Percentiles rank a stretch among this genome's conserved stretches.
These are phyloP conservation scores for Fonsecaea pedrosoi DNA, from an alignment of 2,329 filamentous ascomycete species.

Conservation along the genomic window DNA sequence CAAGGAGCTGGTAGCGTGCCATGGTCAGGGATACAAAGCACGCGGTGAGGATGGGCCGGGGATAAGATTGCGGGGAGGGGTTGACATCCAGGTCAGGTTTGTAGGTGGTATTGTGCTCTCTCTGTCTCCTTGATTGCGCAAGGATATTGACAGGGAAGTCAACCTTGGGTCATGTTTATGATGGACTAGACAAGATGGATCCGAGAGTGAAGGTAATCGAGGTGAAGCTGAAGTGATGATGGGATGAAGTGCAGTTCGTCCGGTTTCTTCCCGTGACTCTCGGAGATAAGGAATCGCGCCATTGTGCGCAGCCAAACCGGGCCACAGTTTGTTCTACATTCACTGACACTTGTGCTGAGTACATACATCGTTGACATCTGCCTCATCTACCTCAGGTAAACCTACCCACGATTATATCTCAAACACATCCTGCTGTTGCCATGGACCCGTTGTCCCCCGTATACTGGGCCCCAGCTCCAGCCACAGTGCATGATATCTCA, in stretches of 20 bases:
- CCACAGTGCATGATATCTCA: constrained; percentile 25
- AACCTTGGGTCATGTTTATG: background rate
- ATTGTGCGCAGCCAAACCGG: too few relatives aligned
- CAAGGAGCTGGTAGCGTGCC: constrained; percentile 32
- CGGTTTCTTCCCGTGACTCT: background rate
- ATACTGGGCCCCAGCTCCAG: constrained; percentile 9
- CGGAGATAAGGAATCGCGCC: constrained; percentile 8
- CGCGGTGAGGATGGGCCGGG: background rate
- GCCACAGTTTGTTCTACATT: background rate
- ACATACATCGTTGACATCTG: background rate
- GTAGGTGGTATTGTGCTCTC: background rate
- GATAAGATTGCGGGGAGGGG: constrained; percentile 5
- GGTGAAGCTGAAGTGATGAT: background rate
- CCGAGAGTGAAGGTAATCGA: background rate
- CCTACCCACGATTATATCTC: background rate
- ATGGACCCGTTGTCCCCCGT: background rate
- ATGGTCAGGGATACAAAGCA: constrained; percentile 21
- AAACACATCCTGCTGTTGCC: background rate
- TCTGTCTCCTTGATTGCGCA: background rate
- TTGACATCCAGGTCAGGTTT: background rate
- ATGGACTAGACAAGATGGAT: background rate
- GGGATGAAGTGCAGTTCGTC: background rate
- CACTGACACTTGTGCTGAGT: background rate
- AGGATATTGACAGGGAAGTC: background rate
- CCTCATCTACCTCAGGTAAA: too few relatives aligned